Base-by-base conservation (phyloP, 1,284 basidiomycete genomes). In the Trametes pubescens region DNA sequence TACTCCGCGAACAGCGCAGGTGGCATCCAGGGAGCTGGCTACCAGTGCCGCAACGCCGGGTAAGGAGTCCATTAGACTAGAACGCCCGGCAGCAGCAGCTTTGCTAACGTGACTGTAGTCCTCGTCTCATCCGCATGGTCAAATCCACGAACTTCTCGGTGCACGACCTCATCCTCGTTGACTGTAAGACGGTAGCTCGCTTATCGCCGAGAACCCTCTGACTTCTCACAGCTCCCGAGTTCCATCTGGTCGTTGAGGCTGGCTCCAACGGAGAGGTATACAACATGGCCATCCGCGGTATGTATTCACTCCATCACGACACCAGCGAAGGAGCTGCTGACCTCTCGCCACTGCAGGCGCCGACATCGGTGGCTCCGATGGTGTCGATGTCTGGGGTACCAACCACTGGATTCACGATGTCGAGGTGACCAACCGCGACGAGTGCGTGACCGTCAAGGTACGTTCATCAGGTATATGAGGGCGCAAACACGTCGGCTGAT, bases 371-470 rank as follows among this genome's bases (percentile, higher is more conserved):
- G 77, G 76, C 13, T 76, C 76, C 0, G 78, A 79, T 58, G 78
- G 77, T 13, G 67, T 79, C 34, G 78, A 79, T 55, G 73, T 79
- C 13, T 75, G 72, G 63, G 78, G 77, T 11, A 65, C 65, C 13
- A 78, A 78, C 66, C 67, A 76, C 63, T 76, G 76, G 74, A 72
- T 78, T 14, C 78, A 78, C 53, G 77, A 78, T 51, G 71, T 78
- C 22, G 76, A 77, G 57, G 77, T 78, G 9, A 78, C 77, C 11
- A 78, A 78, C 68, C 75, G 76, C 48, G 77, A 78, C 63, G 77
- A 79, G 57, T 79, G 78, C 55, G 77, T 79, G 2, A 78, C 77
- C 7, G 73, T 78, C 63, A 79, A 78, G 64, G 69, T 71, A 14
- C 2, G 53, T n/a, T 22, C 44, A 11, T 24, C 18, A 2, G 3